Evolutionary conservation across 2,329 filamentous ascomycete genomes (phyloP).

Genomic region (Paraphaeosphaeria minitans): DNA sequence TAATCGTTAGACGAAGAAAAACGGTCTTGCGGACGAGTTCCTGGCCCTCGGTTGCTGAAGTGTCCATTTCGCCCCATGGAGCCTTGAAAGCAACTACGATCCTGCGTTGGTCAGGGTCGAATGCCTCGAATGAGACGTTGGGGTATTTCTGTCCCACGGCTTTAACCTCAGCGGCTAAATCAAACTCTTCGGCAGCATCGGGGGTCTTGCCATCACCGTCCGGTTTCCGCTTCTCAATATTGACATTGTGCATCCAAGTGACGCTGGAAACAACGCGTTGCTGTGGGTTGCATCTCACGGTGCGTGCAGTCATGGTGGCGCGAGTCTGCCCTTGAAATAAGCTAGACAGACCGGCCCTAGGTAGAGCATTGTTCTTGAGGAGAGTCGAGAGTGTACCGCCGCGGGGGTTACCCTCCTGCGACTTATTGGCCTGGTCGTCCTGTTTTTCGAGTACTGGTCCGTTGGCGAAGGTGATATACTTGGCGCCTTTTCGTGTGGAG

Average conservation of each 20-base stretch:
- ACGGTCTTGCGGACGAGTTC: slow-evolving; percentile 51
- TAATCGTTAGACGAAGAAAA: slow-evolving; percentile 63
- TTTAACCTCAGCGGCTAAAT: slow-evolving; percentile 64
- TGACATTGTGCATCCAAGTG: slow-evolving; percentile 69
- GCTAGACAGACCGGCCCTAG: slow-evolving; percentile 7
- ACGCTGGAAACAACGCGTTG: slow-evolving; percentile 63
- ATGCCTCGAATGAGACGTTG: slow-evolving; percentile 64
- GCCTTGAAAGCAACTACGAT: slow-evolving; percentile 63
- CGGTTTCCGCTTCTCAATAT: slow-evolving; percentile 56
- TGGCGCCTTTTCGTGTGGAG: slow-evolving; percentile 80
- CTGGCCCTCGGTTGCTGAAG: slow-evolving; percentile 22
- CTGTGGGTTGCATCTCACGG: slow-evolving; percentile 54
- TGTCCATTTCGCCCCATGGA: slow-evolving; percentile 61
- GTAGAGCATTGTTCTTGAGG: slow-evolving; percentile 29
- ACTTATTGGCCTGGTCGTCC: slow-evolving; percentile 10
- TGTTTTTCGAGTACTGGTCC: slow-evolving; percentile 29
- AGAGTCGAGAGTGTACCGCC: slow-evolving; percentile 36
- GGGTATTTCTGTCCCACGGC: slow-evolving; percentile 65
- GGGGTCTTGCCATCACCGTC: slow-evolving; percentile 27
- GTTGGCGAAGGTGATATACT: slow-evolving; percentile 84
- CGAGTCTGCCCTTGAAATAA: slow-evolving; percentile 15
- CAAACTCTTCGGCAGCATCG: slow-evolving; percentile 28
- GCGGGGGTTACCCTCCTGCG: slow-evolving; percentile 18
- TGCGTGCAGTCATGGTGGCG: slow-evolving; percentile 56
- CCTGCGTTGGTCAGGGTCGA: slow-evolving; percentile 60